Conservation (phyloP, 805 yeast genomes). For the Schwanniomyces yamadae region DNA sequence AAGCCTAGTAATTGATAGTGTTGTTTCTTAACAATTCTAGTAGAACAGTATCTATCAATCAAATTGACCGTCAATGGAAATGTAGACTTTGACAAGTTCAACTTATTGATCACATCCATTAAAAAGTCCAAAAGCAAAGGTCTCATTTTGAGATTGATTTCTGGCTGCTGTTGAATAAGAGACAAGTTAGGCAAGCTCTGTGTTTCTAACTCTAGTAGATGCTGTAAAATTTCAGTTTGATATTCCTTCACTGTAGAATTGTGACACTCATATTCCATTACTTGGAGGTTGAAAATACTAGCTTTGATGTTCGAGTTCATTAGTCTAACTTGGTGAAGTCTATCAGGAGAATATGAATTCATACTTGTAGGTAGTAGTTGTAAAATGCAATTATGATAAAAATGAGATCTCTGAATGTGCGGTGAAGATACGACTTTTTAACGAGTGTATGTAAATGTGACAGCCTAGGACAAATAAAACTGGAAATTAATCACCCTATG, state of each 20-base stretch:
- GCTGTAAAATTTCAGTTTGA: slow-evolving; percentile 40
- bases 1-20: slow-evolving; percentile 46
- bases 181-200: slow-evolving; percentile 30
- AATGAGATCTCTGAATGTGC: slow-evolving; percentile 4
- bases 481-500: too few species aligned
- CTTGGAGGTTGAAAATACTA: slow-evolving; percentile 37
- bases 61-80: slow-evolving; percentile 46
- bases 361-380: slow-evolving; percentile 7
- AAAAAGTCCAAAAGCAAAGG: slow-evolving; percentile 43
- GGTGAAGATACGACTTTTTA: too few species aligned
- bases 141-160: slow-evolving; percentile 43
- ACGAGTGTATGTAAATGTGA: too few species aligned
- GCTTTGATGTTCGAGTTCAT: slow-evolving; percentile 36
- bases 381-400: slow-evolving; percentile 1
- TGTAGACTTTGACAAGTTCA: slow-evolving; percentile 38
- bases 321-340: slow-evolving; percentile 32
- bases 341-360: slow-evolving; percentile 25
- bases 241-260: slow-evolving; percentile 42
- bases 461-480: too few species aligned
- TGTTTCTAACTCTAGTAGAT: slow-evolving; percentile 30
- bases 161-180: slow-evolving; percentile 46
- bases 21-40: slow-evolving; percentile 44
- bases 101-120: slow-evolving; percentile 44
- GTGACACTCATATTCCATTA: slow-evolving; percentile 51
- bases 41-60: slow-evolving; percentile 45